A percentile compares a stretch with the other conserved stretches of the same genome.
phyloP scores from a whole-genome alignment of 2,329 filamentous ascomycete genomes.

The Clonostachys rhizophaga region DNA sequence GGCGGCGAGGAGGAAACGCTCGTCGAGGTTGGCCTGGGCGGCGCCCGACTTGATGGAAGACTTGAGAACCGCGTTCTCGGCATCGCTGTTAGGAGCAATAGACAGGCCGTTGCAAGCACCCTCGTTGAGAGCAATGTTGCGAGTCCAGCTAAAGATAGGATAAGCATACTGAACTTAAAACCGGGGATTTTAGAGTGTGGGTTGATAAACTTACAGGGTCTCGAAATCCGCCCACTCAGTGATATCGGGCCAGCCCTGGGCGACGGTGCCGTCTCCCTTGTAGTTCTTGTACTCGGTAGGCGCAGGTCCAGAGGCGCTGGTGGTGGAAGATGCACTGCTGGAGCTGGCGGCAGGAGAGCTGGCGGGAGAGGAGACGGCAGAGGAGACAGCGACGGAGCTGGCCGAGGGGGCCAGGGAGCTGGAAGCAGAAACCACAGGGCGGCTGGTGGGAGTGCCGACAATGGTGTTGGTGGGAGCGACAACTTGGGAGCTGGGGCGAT shows the following conservation, averaged over 20 bases:
- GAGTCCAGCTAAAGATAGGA: background rate
- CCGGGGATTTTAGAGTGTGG: background rate
- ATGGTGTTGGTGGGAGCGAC: too few species aligned
- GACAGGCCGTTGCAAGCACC: background rate
- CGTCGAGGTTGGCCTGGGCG: background rate
- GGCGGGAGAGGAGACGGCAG: background rate
- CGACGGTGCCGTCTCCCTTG: slow-evolving; percentile 1
- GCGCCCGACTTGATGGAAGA: background rate
- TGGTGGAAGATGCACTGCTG: background rate
- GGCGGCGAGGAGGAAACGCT: background rate
- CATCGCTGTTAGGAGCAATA: background rate
- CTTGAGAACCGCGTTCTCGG: background rate
- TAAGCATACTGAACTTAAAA: background rate
- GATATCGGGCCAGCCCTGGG: slow-evolving; percentile 1
- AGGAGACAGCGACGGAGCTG: too few species aligned
- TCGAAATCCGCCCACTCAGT: slow-evolving; percentile 1
- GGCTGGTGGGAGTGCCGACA: too few species aligned
- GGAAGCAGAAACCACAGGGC: too few species aligned
- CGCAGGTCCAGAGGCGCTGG: background rate
- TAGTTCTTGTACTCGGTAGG: background rate
- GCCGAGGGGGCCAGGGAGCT: too few species aligned
- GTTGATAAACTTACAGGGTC: background rate
- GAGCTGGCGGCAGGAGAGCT: background rate
- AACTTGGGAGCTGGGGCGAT: too few species aligned
- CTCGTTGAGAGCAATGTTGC: background rate